phyloP scores from a whole-genome alignment of 208 protist genomes.

The Trypanosoma melophagium region DNA sequence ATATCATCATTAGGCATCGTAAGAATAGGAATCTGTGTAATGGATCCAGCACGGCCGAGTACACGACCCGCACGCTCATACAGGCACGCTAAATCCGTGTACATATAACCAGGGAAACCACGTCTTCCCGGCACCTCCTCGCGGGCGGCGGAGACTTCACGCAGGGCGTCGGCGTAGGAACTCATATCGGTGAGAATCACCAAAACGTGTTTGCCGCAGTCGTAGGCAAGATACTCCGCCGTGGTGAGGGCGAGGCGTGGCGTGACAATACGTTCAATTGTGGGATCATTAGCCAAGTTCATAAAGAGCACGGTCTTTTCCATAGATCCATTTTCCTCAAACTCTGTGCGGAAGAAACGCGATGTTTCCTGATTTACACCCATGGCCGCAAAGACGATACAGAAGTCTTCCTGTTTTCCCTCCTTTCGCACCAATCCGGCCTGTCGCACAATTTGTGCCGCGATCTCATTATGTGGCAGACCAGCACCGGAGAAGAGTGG shows the following conservation, averaged over 20 bases:
- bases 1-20: constrained; percentile 99
- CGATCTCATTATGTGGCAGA: constrained; percentile 99
- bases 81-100: constrained; percentile 99
- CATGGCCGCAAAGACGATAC: constrained; percentile 99
- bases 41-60: constrained; percentile 97
- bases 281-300: constrained; percentile 99
- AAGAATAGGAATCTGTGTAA: constrained; percentile 99
- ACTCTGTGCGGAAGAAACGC: constrained; percentile 99
- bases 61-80: constrained; percentile 99
- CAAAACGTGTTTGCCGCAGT: constrained; percentile 99
- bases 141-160: constrained; percentile 99
- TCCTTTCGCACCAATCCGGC: constrained; percentile 97
- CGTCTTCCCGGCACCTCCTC: constrained; percentile 99
- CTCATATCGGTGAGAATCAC: constrained; percentile 99
- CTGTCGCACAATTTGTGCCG: constrained; percentile 99
- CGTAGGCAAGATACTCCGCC: constrained; percentile 99
- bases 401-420: constrained; percentile 96
- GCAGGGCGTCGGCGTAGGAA: constrained; percentile 99
- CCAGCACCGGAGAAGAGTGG: constrained; percentile 99
- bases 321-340: constrained; percentile 99
- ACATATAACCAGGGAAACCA: constrained; percentile 99
- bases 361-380: constrained; percentile 99
- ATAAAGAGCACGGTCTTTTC: constrained; percentile 97
- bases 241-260: constrained; percentile 99
- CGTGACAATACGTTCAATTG: constrained; percentile 99